phyloP scores from a whole-genome alignment of 768 basidiomycete genomes.

The Naematelia aurantialba region DNA sequence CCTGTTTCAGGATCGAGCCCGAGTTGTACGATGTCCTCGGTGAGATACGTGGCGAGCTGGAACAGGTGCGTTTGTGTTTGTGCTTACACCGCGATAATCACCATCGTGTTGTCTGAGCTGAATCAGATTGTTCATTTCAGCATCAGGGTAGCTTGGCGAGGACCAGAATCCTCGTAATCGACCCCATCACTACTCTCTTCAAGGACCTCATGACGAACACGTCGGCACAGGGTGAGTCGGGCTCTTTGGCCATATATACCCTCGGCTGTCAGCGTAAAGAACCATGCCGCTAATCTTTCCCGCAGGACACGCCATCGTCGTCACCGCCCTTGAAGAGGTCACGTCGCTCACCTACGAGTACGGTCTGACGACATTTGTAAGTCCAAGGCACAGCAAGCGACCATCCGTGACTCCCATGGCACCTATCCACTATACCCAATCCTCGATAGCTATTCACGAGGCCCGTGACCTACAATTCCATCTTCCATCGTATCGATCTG shows the following conservation, averaged over 20 bases:
- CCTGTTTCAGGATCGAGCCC: conserved; percentile 36
- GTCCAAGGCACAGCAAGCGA: too few relatives aligned
- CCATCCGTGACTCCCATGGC: too few relatives aligned
- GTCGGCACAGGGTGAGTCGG: conserved; percentile 35
- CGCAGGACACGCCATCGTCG: conserved; percentile 42
- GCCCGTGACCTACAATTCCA: too few relatives aligned
- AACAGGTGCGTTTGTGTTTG: conserved; percentile 12
- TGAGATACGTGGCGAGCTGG: conserved; percentile 20
- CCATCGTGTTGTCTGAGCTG: too few relatives aligned
- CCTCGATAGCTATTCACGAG: too few relatives aligned
- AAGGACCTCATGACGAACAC: conserved; percentile 38
- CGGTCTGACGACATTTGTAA: conserved; percentile 26
- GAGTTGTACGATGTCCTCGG: conserved; percentile 31
- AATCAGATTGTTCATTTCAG: background rate
- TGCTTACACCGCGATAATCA: too few relatives aligned
- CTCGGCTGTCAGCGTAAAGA: too few relatives aligned
- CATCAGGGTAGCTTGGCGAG: background rate
- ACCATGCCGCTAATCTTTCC: too few relatives aligned
- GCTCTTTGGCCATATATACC: background rate
- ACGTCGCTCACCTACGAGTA: conserved; percentile 26
- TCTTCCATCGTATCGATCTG: too few relatives aligned
- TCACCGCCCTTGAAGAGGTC: conserved; percentile 36
- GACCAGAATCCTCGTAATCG: conserved; percentile 39
- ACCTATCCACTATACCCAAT: too few relatives aligned
- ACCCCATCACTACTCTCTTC: conserved; percentile 35